These are phyloP conservation scores for Boletus semigastroideus DNA, from an alignment of 1,284 basidiomycete species.

Conservation along the genomic window DNA sequence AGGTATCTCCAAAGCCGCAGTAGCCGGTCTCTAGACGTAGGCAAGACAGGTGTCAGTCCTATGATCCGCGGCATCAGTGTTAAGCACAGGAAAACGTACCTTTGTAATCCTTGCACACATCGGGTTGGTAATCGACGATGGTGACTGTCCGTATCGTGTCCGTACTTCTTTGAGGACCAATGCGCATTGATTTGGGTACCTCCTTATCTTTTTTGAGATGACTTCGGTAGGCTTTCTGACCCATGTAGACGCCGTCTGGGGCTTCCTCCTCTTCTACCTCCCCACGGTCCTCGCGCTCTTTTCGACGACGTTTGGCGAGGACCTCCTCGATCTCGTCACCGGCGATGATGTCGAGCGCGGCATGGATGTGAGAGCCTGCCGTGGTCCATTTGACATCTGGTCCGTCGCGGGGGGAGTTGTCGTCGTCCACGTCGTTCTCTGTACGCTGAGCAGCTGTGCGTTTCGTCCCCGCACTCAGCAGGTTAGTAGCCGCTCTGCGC, in stretches of 20 bases:
- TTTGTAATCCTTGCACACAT: constrained; percentile 99
- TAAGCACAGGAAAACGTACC: constrained; percentile 48
- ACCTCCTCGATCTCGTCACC: constrained; percentile 79
- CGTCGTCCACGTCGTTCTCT: constrained; percentile 43
- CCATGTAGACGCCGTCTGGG: constrained; percentile 89
- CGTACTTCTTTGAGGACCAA: constrained; percentile 80
- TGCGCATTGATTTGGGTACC: constrained; percentile 85
- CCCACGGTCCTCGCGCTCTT: constrained; percentile 49
- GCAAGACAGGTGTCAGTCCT: constrained; percentile 16
- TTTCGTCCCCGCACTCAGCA: constrained; percentile 85
- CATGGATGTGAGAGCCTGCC: constrained; percentile 63
- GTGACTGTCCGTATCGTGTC: constrained; percentile 94
- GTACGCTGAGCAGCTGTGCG: constrained; percentile 64
- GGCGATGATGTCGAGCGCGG: constrained; percentile 70
- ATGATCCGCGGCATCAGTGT: constrained; percentile 15
- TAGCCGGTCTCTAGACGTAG: constrained; percentile 84
- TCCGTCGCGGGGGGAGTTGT: constrained; percentile 52
- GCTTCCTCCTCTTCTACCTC: constrained; percentile 62
- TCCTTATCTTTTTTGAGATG: constrained; percentile 83
- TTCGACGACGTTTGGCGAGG: constrained; percentile 60
- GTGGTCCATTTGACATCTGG: constrained; percentile 81
- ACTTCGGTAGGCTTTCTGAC: constrained; percentile 78
- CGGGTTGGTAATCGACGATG: constrained; percentile 96
- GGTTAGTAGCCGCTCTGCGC: constrained; percentile 62
- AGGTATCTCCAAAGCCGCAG: constrained; percentile 98